phyloP scores from a whole-genome alignment of 768 basidiomycete species.

The Tylopilus sp. region DNA sequence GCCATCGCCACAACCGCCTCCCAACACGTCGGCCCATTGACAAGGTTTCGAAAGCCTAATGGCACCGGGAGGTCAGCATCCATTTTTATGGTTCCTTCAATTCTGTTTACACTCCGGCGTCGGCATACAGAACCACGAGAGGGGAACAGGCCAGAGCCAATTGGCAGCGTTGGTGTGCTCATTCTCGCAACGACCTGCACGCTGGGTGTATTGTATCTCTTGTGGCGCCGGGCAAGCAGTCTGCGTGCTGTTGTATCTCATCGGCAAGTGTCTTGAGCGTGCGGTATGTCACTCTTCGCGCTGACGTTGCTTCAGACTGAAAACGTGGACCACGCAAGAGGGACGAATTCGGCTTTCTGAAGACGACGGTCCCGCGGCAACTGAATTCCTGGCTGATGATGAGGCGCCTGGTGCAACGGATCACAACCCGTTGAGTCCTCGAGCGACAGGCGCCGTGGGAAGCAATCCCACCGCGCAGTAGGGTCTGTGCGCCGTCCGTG shows the following conservation, averaged over 20 bases:
- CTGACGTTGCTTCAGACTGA: slow-evolving; percentile 41
- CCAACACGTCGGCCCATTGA: background rate
- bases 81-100: background rate
- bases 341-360: slow-evolving; percentile 65
- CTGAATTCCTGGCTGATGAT: slow-evolving; percentile 59
- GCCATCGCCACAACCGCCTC: background rate
- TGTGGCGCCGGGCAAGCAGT: slow-evolving; percentile 59
- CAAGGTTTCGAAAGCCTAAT: slow-evolving; percentile 8
- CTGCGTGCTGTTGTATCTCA: slow-evolving; percentile 60
- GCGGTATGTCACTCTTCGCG: background rate
- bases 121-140: slow-evolving; percentile 49
- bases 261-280: slow-evolving; percentile 39
- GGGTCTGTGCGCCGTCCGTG: background rate
- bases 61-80: slow-evolving; percentile 25
- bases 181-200: slow-evolving; percentile 58
- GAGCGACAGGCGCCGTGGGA: slow-evolving; percentile 8
- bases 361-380: slow-evolving; percentile 71
- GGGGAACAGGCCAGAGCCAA: slow-evolving; percentile 60
- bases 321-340: slow-evolving; percentile 49
- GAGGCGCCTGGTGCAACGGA: slow-evolving; percentile 41
- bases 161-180: slow-evolving; percentile 53
- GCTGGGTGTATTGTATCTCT: slow-evolving; percentile 52
- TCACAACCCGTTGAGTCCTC: slow-evolving; percentile 21
- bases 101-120: background rate
- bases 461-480: slow-evolving; percentile 2